Evolutionary conservation across 78 protist species (phyloP).

Genomic region (Diacronema lutheri): DNA sequence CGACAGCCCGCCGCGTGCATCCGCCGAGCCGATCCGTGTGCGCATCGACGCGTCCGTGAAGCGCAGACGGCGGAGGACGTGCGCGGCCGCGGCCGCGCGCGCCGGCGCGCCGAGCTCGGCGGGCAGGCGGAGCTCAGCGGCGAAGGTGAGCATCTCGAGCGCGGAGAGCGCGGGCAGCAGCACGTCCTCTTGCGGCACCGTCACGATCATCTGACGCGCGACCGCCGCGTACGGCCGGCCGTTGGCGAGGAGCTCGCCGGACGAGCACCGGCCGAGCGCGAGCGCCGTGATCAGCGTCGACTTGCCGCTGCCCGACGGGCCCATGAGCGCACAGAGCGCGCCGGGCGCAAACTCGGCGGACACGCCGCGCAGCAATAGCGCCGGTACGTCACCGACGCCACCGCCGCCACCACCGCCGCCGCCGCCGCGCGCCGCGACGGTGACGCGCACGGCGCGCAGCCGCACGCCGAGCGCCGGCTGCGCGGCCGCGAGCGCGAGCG

Average conservation of each 20-base stretch:
- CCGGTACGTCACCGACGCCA: too few species aligned
- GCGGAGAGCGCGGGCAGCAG: background rate
- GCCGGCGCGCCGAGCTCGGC: background rate
- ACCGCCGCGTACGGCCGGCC: background rate
- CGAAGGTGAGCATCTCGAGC: background rate
- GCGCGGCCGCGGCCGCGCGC: too few species aligned
- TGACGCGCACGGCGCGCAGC: too few species aligned
- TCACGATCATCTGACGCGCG: background rate
- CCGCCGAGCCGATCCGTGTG: background rate
- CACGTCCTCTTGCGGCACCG: slow-evolving; percentile 1
- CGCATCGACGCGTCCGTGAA: too few species aligned
- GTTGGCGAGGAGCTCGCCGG: background rate
- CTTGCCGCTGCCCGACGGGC: slow-evolving; percentile 5
- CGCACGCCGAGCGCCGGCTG: too few species aligned
- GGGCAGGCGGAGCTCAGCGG: background rate
- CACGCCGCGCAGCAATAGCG: too few species aligned
- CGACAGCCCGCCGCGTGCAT: background rate
- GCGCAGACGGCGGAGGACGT: background rate
- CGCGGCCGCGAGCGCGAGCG: too few species aligned
- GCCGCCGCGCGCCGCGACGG: too few species aligned
- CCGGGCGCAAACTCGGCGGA: background rate
- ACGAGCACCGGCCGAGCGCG: too few species aligned
- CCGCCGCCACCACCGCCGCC: too few species aligned
- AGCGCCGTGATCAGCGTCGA: background rate
- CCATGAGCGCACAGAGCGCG: slow-evolving; percentile 13